Percentiles rank a stretch among this genome's conserved stretches.
Conservation (phyloP, 805 yeast species). For the Schizosaccharomyces octosporus region DNA sequence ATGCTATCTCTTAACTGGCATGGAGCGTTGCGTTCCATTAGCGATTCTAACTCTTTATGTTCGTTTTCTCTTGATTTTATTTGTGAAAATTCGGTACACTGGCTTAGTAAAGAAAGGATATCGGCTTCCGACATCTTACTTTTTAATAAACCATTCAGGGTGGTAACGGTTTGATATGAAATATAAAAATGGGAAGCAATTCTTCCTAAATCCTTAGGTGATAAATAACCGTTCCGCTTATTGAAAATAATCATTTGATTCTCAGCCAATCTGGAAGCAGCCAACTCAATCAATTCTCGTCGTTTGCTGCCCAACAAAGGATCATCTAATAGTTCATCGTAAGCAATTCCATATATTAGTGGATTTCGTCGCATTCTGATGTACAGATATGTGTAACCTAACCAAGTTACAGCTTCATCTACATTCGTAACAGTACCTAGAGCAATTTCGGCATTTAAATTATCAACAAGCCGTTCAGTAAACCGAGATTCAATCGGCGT, state of each 20-base stretch:
- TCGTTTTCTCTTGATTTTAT: conserved; percentile 80
- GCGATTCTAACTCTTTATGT: conserved; percentile 36
- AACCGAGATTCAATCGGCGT: conserved; percentile 85
- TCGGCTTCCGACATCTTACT: conserved; percentile 84
- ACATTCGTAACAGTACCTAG: conserved; percentile 84
- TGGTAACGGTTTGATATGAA: conserved; percentile 61
- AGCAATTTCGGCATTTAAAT: conserved; percentile 86
- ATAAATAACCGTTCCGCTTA: conserved; percentile 53
- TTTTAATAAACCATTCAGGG: conserved; percentile 62
- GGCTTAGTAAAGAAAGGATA: conserved; percentile 61
- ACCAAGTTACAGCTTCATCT: conserved; percentile 87
- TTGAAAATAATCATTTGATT: conserved; percentile 87
- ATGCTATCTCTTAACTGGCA: conserved; percentile 64
- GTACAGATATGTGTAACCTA: conserved; percentile 86
- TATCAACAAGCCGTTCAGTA: conserved; percentile 59
- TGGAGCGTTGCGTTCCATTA: conserved; percentile 27
- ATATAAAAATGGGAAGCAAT: conserved; percentile 85
- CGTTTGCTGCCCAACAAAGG: conserved; percentile 54
- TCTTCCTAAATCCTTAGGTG: conserved; percentile 75
- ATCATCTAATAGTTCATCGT: conserved; percentile 66
- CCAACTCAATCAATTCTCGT: conserved; percentile 46
- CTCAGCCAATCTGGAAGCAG: conserved; percentile 63
- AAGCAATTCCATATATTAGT: conserved; percentile 67
- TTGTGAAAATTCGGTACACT: conserved; percentile 83
- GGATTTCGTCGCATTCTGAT: conserved; percentile 92